Percentiles rank a stretch among this genome's conserved stretches.
Conservation (phyloP, 2,329 filamentous ascomycete genomes). For the Penicillium capsulatum region DNA sequence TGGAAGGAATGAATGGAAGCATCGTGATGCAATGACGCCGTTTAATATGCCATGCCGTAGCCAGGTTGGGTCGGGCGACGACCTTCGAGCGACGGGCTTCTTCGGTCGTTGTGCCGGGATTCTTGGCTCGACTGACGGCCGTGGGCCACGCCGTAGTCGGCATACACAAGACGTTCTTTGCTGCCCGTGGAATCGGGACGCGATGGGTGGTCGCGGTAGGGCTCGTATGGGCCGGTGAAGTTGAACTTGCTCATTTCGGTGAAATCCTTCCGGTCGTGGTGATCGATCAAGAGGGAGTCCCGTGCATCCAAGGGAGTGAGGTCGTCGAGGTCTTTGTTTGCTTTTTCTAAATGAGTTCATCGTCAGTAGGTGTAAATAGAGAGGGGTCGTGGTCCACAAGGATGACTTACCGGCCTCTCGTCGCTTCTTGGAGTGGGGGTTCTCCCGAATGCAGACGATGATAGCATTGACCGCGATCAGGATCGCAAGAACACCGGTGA, state of each 20-base stretch:
- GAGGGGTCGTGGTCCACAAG: background rate
- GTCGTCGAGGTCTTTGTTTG: constrained; percentile 70
- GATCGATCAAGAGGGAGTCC: constrained; percentile 63
- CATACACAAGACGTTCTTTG: constrained; percentile 33
- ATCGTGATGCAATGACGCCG: constrained; percentile 10
- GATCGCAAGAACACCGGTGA: constrained; percentile 79
- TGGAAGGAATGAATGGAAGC: constrained; percentile 2
- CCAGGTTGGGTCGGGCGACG: constrained; percentile 27
- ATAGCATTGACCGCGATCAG: constrained; percentile 87
- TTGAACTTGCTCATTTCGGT: constrained; percentile 42
- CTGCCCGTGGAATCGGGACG: constrained; percentile 30
- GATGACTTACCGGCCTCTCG: constrained; percentile 77
- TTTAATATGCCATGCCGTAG: constrained; percentile 36
- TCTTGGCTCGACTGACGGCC: constrained; percentile 26
- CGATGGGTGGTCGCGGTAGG: constrained; percentile 35
- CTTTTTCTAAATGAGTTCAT: constrained; percentile 58
- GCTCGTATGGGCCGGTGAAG: constrained; percentile 38
- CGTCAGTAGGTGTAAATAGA: constrained; percentile 8
- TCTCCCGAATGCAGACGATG: constrained; percentile 75
- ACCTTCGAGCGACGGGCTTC: constrained; percentile 31
- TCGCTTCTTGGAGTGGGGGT: constrained; percentile 81
- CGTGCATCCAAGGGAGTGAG: constrained; percentile 83
- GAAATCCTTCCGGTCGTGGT: constrained; percentile 38
- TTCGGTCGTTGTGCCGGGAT: constrained; percentile 22
- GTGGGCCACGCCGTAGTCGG: constrained; percentile 28